Evolutionary conservation across 495 filamentous ascomycete species (phyloP).

Genomic region (Penicillium arizonense): DNA sequence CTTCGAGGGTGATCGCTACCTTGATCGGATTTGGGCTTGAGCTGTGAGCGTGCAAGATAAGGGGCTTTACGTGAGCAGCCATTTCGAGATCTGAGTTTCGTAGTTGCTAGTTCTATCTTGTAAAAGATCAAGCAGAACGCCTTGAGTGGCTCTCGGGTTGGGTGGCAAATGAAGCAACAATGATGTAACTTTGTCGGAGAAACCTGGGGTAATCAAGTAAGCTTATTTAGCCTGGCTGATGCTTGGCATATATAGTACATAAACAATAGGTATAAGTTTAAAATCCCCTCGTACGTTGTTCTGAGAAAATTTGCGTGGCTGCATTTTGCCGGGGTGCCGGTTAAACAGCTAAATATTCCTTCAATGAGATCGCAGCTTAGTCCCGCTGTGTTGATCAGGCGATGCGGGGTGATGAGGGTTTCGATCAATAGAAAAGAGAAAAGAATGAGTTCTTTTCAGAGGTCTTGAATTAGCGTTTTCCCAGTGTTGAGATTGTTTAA

Average conservation of each 20-base stretch:
- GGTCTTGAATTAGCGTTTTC: no score
- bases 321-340: background rate
- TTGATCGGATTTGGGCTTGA: slow-evolving; percentile 55
- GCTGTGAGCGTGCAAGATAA: slow-evolving; percentile 38
- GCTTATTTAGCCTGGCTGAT: slow-evolving; percentile 5
- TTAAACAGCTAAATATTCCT: slow-evolving; percentile 4
- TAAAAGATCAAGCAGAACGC: background rate
- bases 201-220: background rate
- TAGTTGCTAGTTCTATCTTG: background rate
- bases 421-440: no score
- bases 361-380: background rate
- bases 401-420: background rate
- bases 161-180: slow-evolving; percentile 8
- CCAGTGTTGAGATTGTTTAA: no score
- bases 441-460: no score
- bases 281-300: no score
- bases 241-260: background rate
- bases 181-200: slow-evolving; percentile 18
- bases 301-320: background rate
- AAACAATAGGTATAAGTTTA: no score
- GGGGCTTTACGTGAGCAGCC: slow-evolving; percentile 23
- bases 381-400: background rate
- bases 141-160: background rate
- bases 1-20: slow-evolving; percentile 75
- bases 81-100: background rate